Evolutionary conservation across 169 alveolate genomes (phyloP), one percentile per base, ranked within the genome.

Genomic region (Plasmodium billcollinsi): DNA sequence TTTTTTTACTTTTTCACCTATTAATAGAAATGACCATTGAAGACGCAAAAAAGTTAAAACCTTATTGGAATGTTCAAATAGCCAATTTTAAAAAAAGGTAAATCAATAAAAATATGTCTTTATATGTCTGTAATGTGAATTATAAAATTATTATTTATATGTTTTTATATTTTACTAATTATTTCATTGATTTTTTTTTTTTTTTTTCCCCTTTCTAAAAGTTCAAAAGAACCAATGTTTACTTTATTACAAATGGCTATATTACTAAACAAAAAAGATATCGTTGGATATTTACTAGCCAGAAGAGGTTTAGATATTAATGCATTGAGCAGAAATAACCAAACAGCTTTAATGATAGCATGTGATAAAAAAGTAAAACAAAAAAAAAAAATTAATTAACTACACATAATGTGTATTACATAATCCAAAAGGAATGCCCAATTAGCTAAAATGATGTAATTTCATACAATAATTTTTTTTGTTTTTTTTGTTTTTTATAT

Each of bases 291-390:
- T 73, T 80, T 80, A 50, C 33, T 80, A 11, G 90, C 90, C 47
- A 80, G 90, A 49, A 58, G 83, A 47, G 83, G 90, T 70, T 54
- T 80, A 72, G 90, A 80, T 49, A 80, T 80, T 69, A 80, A 80
- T 66, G 90, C 73, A 12, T 75, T 80, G 33, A 80, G 90, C 59
- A 80, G 83, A 50, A 67, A 80, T 29, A 80, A 80, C 65, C 90
- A 80, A 72, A 80, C 90, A 61, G 90, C 90, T 67, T 49, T 80
- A 18, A 80, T 80, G 90, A 80, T 80, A 54, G 90, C 90, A 5
- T 80, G 90, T 29, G 90, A 80, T 24, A 80, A 63, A 63, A 80
- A 54, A 63, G 90, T 80, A 61, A 14, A 63, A 56, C 15, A 26
- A 21, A 8, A 54, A n/a, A 20, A 9, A 9, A 54, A n/a, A 54